phyloP scores from a whole-genome alignment of 1,284 basidiomycete species.

The Cutaneotrichosporon mucoides region DNA sequence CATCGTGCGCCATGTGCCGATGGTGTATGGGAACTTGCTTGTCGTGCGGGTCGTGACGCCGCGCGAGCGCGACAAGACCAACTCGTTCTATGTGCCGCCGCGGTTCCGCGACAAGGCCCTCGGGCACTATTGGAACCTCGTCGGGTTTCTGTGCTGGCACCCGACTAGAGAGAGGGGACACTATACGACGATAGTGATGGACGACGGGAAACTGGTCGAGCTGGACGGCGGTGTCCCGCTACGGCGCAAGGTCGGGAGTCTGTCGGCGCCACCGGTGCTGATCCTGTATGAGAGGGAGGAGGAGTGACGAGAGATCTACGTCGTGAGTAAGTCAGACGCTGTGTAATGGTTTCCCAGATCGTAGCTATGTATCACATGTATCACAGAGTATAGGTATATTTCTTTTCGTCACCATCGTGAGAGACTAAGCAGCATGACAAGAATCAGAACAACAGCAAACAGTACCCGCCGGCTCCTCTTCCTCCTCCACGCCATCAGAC shows the following conservation, averaged over 20 bases:
- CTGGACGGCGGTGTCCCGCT: neutral
- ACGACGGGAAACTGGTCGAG: neutral
- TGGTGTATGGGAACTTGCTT: neutral
- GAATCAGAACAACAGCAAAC: neutral
- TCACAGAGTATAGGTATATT: too few relatives aligned
- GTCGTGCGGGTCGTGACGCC: neutral
- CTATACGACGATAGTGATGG: neutral
- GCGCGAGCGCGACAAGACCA: neutral
- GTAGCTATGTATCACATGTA: too few relatives aligned
- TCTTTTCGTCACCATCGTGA: neutral
- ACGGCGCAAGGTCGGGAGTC: neutral
- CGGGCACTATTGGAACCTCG: neutral
- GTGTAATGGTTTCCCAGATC: too few relatives aligned
- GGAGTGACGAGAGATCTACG: neutral
- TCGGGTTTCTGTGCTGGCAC: constrained; percentile 1
- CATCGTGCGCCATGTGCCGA: neutral
- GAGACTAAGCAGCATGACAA: neutral
- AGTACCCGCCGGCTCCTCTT: neutral
- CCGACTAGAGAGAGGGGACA: neutral
- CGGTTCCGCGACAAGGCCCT: neutral
- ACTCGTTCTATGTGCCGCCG: neutral
- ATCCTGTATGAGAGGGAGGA: constrained; percentile 2
- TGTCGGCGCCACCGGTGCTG: neutral
- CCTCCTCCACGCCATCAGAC: neutral
- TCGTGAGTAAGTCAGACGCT: too few relatives aligned